A percentile compares a stretch with the other conserved stretches of the same genome.
Evolutionary conservation across 2,329 filamentous ascomycete species (phyloP).

Genomic region (Cytospora mali): DNA sequence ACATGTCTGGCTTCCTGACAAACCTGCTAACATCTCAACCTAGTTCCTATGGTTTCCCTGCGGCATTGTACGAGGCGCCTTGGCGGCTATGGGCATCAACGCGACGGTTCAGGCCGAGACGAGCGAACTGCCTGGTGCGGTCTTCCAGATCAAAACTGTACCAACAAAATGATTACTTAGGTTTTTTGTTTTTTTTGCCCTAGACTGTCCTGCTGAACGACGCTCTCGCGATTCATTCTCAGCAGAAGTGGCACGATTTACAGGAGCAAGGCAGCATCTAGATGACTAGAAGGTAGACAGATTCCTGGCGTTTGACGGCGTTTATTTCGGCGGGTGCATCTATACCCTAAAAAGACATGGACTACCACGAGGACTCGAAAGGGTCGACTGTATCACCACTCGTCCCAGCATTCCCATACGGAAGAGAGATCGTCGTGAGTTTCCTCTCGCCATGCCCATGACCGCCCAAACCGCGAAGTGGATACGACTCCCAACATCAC

Average conservation of each 20-base stretch:
- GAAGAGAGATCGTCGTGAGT: constrained; percentile 9
- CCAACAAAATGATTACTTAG: constrained; percentile 60
- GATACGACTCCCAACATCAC: constrained; percentile 9
- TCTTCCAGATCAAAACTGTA: constrained; percentile 93
- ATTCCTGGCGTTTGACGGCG: constrained; percentile 16
- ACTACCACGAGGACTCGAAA: background rate
- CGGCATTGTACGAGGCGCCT: constrained; percentile 86
- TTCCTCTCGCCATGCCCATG: constrained; percentile 15
- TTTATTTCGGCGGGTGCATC: constrained; percentile 24
- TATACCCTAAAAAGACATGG: constrained; percentile 23
- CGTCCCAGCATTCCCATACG: background rate
- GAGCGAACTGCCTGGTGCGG: constrained; percentile 80
- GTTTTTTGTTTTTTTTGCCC: no score
- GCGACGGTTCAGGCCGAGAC: constrained; percentile 92
- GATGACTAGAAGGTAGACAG: constrained; percentile 7
- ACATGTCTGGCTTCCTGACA: constrained; percentile 3
- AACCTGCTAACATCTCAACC: background rate
- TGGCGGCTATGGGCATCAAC: constrained; percentile 88
- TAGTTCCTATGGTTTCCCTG: constrained; percentile 96
- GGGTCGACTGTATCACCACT: background rate
- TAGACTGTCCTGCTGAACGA: background rate
- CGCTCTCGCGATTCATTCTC: background rate
- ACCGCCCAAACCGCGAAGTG: constrained; percentile 11
- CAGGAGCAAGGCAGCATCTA: constrained; percentile 16
- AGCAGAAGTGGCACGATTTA: constrained; percentile 5